Base-by-base conservation (phyloP, 2,329 filamentous ascomycete species). In the Chaetomium sp. region DNA sequence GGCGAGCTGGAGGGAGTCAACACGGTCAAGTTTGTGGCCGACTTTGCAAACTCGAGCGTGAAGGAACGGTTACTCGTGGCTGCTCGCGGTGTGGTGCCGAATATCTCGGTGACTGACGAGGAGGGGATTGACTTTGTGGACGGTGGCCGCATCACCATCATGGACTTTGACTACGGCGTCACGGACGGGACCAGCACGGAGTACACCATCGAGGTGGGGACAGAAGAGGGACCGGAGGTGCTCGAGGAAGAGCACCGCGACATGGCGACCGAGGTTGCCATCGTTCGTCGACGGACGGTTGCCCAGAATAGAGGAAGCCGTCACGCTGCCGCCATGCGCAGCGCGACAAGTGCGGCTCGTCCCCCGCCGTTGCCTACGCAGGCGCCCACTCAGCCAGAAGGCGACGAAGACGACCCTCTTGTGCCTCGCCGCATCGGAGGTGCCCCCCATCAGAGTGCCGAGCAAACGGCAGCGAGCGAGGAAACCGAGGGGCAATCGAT, bases 41-140 rank as follows among this genome's bases (percentile, higher is more conserved):
- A 80, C 21, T 83, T 82, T 63, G 79, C 80, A 12, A 76, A 76
- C 50, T 80, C 79, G 2, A 80, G 79, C 13, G 71, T 80, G 54
- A 79, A 82, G 64, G 85, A 87, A 71, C 81, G 83, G 53, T 78
- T 95, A 27, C 81, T 93, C n/a, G 83, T 90, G 35, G 88, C 90
- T 49, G 90, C 91, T 6, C 87, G 88, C 27, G 91, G 90, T 35
- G 86, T 91, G 21, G 81, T 86, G 29, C 82, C 83, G 0, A 79
- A 83, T 0, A 82, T 85, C 64, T 78, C 81, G 8, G 78, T 85
- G 50, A 82, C 86, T 3, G 89, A 91, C 63, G 88, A 92, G 68
- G 90, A 92, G 69, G 87, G 86, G 55, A 84, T 89, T 59, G 85
- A 90, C 71, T 91, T 91, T 68, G 84, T 91, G n/a, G 91, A 94